Evolutionary conservation across 2,329 filamentous ascomycete genomes (phyloP).

Genomic region (Colletotrichum destructivum): DNA sequence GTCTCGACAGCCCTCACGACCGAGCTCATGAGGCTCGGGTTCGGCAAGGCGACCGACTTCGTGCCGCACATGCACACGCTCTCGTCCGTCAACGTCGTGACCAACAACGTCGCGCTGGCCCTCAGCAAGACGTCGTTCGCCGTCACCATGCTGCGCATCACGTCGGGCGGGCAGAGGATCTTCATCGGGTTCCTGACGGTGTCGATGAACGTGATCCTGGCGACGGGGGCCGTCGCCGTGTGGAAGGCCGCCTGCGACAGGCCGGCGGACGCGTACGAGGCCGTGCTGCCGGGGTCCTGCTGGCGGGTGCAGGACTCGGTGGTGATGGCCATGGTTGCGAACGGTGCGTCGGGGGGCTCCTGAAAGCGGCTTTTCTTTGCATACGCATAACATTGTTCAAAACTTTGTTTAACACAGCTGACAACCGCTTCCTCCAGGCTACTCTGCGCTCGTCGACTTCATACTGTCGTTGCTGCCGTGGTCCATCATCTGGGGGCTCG

Average conservation of each 20-base stretch:
- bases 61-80: slow-evolving; percentile 24
- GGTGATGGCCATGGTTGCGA: slow-evolving; percentile 29
- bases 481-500: slow-evolving; percentile 47
- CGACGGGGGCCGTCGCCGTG: slow-evolving; percentile 5
- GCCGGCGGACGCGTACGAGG: slow-evolving; percentile 14
- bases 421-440: neutral
- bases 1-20: slow-evolving; percentile 29
- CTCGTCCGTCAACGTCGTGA: slow-evolving; percentile 26
- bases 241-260: slow-evolving; percentile 31
- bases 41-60: slow-evolving; percentile 30
- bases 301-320: slow-evolving; percentile 21
- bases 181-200: slow-evolving; percentile 48
- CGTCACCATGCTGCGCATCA: slow-evolving; percentile 49
- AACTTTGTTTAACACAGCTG: neutral
- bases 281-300: slow-evolving; percentile 13
- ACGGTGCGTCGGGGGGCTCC: slow-evolving; percentile 1
- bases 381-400: too few relatives aligned
- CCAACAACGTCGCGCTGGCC: slow-evolving; percentile 27
- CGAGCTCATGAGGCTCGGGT: slow-evolving; percentile 37
- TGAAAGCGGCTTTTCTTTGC: neutral
- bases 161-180: slow-evolving; percentile 39
- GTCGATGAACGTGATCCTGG: slow-evolving; percentile 43
- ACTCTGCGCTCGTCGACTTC: slow-evolving; percentile 34
- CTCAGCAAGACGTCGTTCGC: slow-evolving; percentile 51
- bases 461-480: slow-evolving; percentile 44